phyloP scores from a whole-genome alignment of 1,284 basidiomycete species.

The Trametes polyzona region DNA sequence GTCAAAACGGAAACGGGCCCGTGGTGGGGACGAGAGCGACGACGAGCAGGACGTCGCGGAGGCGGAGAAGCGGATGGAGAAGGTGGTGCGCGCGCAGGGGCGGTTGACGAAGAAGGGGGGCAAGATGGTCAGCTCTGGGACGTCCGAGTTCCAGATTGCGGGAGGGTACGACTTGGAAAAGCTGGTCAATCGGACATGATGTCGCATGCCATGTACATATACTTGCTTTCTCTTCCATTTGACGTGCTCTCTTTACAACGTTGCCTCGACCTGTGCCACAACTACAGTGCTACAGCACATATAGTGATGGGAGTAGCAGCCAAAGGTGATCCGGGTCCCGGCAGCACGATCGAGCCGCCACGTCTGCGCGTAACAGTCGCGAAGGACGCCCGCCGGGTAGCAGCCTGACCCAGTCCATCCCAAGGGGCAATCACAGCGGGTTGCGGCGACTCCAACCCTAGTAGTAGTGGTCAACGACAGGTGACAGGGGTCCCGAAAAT shows the following conservation, averaged over 20 bases:
- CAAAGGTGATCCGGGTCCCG: constrained; percentile 2
- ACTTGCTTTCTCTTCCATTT: not conserved
- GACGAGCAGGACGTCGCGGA: constrained; percentile 56
- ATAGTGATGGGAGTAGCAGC: too few species aligned
- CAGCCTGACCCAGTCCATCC: too few species aligned
- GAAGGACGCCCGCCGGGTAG: not conserved
- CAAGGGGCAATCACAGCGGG: too few species aligned
- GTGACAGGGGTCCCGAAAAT: too few species aligned
- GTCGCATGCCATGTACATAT: not conserved
- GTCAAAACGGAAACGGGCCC: constrained; percentile 24
- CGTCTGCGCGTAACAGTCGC: constrained; percentile 19
- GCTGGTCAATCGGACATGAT: constrained; percentile 47
- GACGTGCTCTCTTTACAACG: too few species aligned
- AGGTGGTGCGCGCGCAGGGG: constrained; percentile 86
- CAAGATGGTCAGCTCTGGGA: constrained; percentile 73
- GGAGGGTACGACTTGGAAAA: constrained; percentile 71
- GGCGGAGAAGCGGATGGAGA: constrained; percentile 87
- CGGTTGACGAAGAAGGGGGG: constrained; percentile 81
- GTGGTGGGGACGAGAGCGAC: constrained; percentile 35
- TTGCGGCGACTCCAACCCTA: too few species aligned
- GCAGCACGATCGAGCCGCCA: constrained; percentile 17
- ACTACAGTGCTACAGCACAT: not conserved
- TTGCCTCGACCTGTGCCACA: too few species aligned
- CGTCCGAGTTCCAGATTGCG: constrained; percentile 84
- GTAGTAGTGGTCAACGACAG: too few species aligned